A percentile compares a stretch with the other conserved stretches of the same genome.
Conservation (phyloP, 306 rosid genomes). For the Dalbergia cochinchinensis region DNA sequence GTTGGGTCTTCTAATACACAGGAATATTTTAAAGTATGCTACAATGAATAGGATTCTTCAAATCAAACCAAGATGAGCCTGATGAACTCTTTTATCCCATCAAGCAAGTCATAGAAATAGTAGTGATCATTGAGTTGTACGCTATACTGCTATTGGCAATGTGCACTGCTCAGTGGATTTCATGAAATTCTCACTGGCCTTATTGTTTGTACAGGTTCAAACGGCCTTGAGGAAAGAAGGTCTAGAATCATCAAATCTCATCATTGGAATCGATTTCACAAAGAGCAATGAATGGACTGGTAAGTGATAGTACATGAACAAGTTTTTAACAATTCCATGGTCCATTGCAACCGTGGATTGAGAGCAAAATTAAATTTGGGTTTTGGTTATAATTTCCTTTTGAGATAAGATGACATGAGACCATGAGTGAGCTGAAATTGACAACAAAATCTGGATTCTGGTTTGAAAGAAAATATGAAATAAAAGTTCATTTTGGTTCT, state of each 20-base stretch:
- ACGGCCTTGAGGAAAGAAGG: slow-evolving; percentile 78
- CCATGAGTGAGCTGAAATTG: slow-evolving; percentile 13
- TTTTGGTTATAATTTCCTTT: neutral
- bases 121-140: neutral
- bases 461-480: neutral
- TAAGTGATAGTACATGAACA: slow-evolving; percentile 20
- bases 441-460: slow-evolving; percentile 9
- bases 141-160: neutral
- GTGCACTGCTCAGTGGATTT: slow-evolving; percentile 6
- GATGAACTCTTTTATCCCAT: neutral
- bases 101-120: neutral
- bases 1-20: neutral
- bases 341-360: neutral
- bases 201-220: slow-evolving; percentile 63
- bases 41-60: neutral
- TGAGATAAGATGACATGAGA: slow-evolving; percentile 6
- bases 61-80: neutral
- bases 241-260: slow-evolving; percentile 89
- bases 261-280: slow-evolving; percentile 90
- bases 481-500: too few species aligned
- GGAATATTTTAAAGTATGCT: too few species aligned
- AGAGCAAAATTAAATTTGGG: neutral
- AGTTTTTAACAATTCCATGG: neutral
- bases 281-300: slow-evolving; percentile 99
- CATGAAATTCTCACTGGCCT: neutral